Conservation (phyloP, 2,329 filamentous ascomycete species). For the Moelleriella libera region DNA sequence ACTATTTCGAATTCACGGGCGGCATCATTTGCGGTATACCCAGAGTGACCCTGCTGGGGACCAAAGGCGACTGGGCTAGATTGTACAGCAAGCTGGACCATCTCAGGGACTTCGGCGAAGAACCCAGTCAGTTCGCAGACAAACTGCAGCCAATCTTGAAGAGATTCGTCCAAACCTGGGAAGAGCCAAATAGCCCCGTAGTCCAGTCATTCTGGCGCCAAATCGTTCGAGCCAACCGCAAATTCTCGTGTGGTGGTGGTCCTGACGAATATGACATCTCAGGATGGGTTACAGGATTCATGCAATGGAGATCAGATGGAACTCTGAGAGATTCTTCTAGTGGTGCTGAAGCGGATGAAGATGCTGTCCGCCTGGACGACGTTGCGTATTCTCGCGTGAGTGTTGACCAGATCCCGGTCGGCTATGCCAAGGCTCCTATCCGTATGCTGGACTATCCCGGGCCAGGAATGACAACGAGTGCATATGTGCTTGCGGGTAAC, state of each 20-base stretch:
- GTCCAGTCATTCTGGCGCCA: slow-evolving; percentile 26
- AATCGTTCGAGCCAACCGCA: slow-evolving; percentile 21
- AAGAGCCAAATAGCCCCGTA: slow-evolving; percentile 18
- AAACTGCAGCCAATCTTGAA: slow-evolving; percentile 28
- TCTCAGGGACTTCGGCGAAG: slow-evolving; percentile 26
- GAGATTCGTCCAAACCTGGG: slow-evolving; percentile 29
- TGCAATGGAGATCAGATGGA: slow-evolving; percentile 27
- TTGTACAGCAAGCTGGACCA: slow-evolving; percentile 27
- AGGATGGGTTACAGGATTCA: slow-evolving; percentile 35
- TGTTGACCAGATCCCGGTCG: slow-evolving; percentile 18
- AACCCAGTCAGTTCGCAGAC: slow-evolving; percentile 22
- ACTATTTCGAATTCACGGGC: slow-evolving; percentile 22
- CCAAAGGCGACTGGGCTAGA: slow-evolving; percentile 21
- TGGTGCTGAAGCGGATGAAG: not conserved
- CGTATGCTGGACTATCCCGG: slow-evolving; percentile 17
- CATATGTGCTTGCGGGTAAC: slow-evolving; percentile 23
- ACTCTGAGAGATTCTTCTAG: slow-evolving; percentile 7
- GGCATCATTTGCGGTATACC: slow-evolving; percentile 27
- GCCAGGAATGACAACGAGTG: slow-evolving; percentile 8
- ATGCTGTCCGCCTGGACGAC: slow-evolving; percentile 12
- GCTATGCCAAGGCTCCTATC: slow-evolving; percentile 25
- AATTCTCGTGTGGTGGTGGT: slow-evolving; percentile 13
- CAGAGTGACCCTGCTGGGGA: slow-evolving; percentile 24
- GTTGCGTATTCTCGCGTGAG: slow-evolving; percentile 14
- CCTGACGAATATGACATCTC: slow-evolving; percentile 21